phyloP scores from a whole-genome alignment of 768 basidiomycete species.

The Rhizopogon vinicolor region DNA sequence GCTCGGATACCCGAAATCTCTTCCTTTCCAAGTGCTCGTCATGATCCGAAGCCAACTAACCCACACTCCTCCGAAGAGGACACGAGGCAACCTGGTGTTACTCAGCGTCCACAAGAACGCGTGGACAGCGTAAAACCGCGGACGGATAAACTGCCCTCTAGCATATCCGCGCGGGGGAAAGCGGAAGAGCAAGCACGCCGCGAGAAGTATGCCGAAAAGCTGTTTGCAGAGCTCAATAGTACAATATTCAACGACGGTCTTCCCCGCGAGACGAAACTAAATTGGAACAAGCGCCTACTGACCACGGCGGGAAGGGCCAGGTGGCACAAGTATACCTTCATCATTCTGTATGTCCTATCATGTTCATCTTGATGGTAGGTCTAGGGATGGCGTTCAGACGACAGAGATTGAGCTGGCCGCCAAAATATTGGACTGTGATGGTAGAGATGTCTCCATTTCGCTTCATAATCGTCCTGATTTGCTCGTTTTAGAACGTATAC shows the following conservation, averaged over 20 bases:
- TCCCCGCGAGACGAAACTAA: slow-evolving; percentile 50
- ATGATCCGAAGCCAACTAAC: neutral
- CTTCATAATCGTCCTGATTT: neutral
- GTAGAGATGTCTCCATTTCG: slow-evolving; percentile 31
- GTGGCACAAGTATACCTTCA: slow-evolving; percentile 45
- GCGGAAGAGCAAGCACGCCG: slow-evolving; percentile 41
- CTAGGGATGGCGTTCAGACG: slow-evolving; percentile 51
- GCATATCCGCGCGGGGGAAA: slow-evolving; percentile 36
- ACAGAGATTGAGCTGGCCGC: slow-evolving; percentile 74
- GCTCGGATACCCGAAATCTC: slow-evolving; percentile 1
- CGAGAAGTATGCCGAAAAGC: slow-evolving; percentile 47
- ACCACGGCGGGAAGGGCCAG: slow-evolving; percentile 70
- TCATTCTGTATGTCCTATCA: neutral
- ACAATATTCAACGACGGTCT: slow-evolving; percentile 51
- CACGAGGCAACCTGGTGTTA: neutral
- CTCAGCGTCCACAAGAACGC: slow-evolving; percentile 7
- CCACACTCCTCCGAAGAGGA: slow-evolving; percentile 5
- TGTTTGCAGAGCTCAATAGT: slow-evolving; percentile 61
- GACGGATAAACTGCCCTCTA: slow-evolving; percentile 14
- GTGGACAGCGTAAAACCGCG: slow-evolving; percentile 6
- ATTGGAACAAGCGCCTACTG: slow-evolving; percentile 62
- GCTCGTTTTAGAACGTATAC: slow-evolving; percentile 59
- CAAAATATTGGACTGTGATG: slow-evolving; percentile 76
- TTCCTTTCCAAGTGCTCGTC: neutral
- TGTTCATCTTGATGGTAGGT: slow-evolving; percentile 29